Evolutionary conservation across 495 filamentous ascomycete species (phyloP).

Genomic region (Lophiostoma macrostomum): DNA sequence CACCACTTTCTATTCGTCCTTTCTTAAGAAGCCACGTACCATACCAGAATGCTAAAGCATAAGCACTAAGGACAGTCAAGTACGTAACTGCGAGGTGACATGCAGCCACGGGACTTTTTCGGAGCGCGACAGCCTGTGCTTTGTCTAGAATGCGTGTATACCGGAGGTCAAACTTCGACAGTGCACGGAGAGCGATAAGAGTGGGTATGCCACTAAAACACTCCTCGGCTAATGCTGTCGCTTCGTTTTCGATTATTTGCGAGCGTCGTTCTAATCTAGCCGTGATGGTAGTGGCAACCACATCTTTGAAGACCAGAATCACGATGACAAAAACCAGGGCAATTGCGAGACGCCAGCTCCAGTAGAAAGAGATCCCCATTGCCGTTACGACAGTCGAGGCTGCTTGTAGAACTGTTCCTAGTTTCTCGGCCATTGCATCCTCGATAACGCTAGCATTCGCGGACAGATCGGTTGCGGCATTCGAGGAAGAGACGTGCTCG

Average conservation of each 20-base stretch:
- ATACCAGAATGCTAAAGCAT: constrained; percentile 5
- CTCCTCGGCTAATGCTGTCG: constrained; percentile 52
- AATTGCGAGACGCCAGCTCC: constrained; percentile 62
- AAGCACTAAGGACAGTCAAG: neutral
- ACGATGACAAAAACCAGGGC: constrained; percentile 71
- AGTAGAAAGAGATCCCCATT: constrained; percentile 37
- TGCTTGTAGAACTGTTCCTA: constrained; percentile 30
- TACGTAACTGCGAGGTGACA: neutral
- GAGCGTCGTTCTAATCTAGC: constrained; percentile 65
- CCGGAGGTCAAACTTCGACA: constrained; percentile 76
- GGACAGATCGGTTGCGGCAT: constrained; percentile 7
- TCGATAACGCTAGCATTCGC: constrained; percentile 37
- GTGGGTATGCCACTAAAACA: constrained; percentile 70
- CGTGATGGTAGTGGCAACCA: constrained; percentile 37
- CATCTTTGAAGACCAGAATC: constrained; percentile 50
- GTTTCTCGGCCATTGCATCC: constrained; percentile 42
- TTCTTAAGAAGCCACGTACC: neutral
- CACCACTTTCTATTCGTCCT: neutral
- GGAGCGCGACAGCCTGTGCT: neutral
- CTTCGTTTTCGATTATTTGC: constrained; percentile 83
- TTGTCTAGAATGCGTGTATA: constrained; percentile 67
- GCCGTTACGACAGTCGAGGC: constrained; percentile 34
- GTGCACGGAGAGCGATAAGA: constrained; percentile 81
- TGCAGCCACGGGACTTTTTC: neutral
- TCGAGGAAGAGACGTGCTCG: neutral